phyloP scores from a whole-genome alignment of 2,329 filamentous ascomycete genomes.

The Diplocarpon mali region DNA sequence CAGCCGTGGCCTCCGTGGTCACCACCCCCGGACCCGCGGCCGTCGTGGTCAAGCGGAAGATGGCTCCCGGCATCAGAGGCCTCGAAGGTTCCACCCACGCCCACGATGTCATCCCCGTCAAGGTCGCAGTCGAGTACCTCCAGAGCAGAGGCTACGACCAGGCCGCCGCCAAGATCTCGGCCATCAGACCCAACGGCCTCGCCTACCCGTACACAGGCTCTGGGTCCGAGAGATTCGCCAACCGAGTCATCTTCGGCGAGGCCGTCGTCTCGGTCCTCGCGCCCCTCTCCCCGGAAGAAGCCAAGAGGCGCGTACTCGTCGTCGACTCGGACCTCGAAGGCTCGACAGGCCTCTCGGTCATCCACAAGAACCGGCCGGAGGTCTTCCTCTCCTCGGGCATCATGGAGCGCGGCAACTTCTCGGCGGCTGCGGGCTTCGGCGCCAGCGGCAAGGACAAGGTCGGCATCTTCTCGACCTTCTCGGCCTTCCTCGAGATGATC shows the following conservation, averaged over 20 bases:
- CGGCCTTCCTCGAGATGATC: conserved; percentile 31
- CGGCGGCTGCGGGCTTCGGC: conserved; percentile 31
- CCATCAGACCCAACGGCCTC: conserved; percentile 14
- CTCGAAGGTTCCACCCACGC: conserved; percentile 29
- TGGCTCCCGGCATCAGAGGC: conserved; percentile 30
- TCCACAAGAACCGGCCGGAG: conserved; percentile 29
- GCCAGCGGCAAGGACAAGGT: conserved; percentile 27
- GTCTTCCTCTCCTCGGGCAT: conserved; percentile 30
- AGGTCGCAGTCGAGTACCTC: conserved; percentile 29
- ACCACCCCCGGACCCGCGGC: conserved; percentile 28
- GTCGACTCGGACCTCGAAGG: conserved; percentile 32
- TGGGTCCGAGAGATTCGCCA: conserved; percentile 28
- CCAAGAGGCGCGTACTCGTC: conserved; percentile 29
- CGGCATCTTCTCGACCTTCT: conserved; percentile 32
- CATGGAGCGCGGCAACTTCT: conserved; percentile 33
- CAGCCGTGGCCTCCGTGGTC: conserved; percentile 26
- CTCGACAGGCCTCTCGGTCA: conserved; percentile 31
- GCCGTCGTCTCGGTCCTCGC: conserved; percentile 30
- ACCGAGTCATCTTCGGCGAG: conserved; percentile 31
- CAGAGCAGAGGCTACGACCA: conserved; percentile 28
- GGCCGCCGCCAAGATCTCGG: conserved; percentile 11
- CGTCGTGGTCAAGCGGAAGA: conserved; percentile 23
- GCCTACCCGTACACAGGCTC: conserved; percentile 27
- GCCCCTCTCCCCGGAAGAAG: conserved; percentile 29
- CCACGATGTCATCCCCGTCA: conserved; percentile 31